phyloP scores from a whole-genome alignment of 2,329 filamentous ascomycete genomes.

The Neonectria punicea region DNA sequence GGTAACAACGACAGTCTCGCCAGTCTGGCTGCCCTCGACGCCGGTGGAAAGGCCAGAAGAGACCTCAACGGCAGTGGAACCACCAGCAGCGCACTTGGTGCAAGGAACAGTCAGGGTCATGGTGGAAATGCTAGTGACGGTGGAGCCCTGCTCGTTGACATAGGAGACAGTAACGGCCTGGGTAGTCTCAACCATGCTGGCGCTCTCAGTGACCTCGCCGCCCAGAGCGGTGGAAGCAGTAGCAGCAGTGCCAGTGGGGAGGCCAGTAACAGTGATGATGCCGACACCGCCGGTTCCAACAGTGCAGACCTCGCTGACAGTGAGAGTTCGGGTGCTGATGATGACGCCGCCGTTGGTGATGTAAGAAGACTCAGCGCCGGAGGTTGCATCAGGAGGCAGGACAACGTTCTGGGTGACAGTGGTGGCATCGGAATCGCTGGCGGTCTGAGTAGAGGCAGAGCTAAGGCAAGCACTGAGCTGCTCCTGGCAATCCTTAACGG shows the following conservation, averaged over 20 bases:
- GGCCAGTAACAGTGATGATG: constrained; percentile 31
- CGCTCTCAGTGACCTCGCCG: constrained; percentile 28
- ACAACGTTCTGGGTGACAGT: constrained; percentile 41
- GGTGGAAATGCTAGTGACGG: constrained; percentile 22
- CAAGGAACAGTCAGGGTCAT: constrained; percentile 25
- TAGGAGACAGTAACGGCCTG: constrained; percentile 21
- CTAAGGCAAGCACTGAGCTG: constrained; percentile 40
- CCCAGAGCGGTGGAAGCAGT: constrained; percentile 22
- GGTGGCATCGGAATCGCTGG: constrained; percentile 26
- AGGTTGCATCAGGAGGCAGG: constrained; percentile 40
- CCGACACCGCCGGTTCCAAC: constrained; percentile 37
- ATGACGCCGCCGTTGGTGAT: constrained; percentile 36
- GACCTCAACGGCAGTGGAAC: constrained; percentile 3
- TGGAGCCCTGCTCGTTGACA: constrained; percentile 24
- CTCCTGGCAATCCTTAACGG: constrained; percentile 37
- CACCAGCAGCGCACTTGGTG: constrained; percentile 15
- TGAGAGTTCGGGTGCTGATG: constrained; percentile 41
- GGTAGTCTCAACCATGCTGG: constrained; percentile 32
- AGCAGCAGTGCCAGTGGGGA: constrained; percentile 18
- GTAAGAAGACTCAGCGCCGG: constrained; percentile 28
- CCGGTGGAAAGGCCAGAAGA: background rate
- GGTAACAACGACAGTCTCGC: background rate
- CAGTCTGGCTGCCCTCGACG: background rate
- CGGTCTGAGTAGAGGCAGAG: constrained; percentile 38
- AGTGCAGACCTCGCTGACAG: constrained; percentile 40